Percentiles rank a stretch among this genome's conserved stretches.
phyloP scores from a whole-genome alignment of 2,329 filamentous ascomycete species.

The Cladosporium oxysporum region DNA sequence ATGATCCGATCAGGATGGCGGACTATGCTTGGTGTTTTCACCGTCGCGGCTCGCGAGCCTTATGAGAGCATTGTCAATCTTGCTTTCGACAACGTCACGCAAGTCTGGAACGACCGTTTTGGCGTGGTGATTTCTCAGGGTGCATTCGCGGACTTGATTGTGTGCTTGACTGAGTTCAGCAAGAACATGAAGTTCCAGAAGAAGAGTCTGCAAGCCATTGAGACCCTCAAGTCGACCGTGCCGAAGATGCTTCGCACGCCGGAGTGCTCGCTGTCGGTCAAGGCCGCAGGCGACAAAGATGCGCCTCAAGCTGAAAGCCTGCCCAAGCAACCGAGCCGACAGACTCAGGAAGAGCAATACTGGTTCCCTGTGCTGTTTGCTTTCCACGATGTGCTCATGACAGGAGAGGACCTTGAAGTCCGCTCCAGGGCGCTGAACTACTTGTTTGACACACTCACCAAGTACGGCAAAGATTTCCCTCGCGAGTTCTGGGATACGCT shows the following conservation, averaged over 20 bases:
- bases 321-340: conserved; percentile 68
- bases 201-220: conserved; percentile 94
- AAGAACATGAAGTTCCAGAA: conserved; percentile 99
- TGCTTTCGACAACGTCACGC: conserved; percentile 93
- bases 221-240: conserved; percentile 89
- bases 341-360: conserved; percentile 93
- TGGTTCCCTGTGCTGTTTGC: conserved; percentile 99
- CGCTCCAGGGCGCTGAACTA: conserved; percentile 87
- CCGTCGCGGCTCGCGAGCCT: conserved; percentile 87
- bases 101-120: conserved; percentile 94
- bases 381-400: conserved; percentile 99
- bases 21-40: conserved; percentile 99
- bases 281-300: conserved; percentile 48
- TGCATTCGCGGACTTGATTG: conserved; percentile 92
- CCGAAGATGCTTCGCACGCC: conserved; percentile 94
- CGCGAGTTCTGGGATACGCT: conserved; percentile 97
- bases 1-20: conserved; percentile 98
- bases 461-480: conserved; percentile 88
- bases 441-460: conserved; percentile 90
- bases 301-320: conserved; percentile 53
- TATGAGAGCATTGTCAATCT: conserved; percentile 96
- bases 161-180: conserved; percentile 96
- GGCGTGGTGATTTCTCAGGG: conserved; percentile 95
- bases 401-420: conserved; percentile 95
- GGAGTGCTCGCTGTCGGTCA: conserved; percentile 84